Percentiles rank a stretch among this genome's conserved stretches.
These are phyloP conservation scores for Leccinum variicolor DNA, from an alignment of 768 basidiomycete genomes.

Conservation along the genomic window DNA sequence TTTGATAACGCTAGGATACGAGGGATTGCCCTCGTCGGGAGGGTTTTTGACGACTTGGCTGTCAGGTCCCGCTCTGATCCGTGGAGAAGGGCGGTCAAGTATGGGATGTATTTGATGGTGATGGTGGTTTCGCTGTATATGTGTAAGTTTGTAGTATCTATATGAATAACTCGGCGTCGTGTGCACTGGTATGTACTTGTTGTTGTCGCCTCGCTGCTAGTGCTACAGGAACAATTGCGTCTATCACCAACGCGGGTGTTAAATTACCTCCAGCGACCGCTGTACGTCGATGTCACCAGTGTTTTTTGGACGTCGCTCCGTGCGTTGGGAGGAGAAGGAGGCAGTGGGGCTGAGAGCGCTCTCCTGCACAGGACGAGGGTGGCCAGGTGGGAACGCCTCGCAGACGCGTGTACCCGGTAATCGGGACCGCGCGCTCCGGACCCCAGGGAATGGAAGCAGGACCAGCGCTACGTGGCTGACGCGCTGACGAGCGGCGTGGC, in stretches of 20 bases:
- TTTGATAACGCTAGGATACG: constrained; percentile 10
- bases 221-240: not conserved
- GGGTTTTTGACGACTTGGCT: not conserved
- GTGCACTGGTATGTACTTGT: not conserved
- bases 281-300: too few relatives aligned
- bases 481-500: too few relatives aligned
- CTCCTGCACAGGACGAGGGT: too few relatives aligned
- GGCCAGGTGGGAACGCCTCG: too few relatives aligned
- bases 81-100: not conserved
- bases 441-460: too few relatives aligned
- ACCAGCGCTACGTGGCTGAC: too few relatives aligned
- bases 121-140: not conserved
- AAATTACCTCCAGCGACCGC: not conserved
- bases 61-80: not conserved
- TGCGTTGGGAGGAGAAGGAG: too few relatives aligned
- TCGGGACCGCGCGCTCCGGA: too few relatives aligned
- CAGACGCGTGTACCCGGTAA: too few relatives aligned
- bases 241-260: not conserved
- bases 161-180: not conserved
- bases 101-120: not conserved
- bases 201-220: not conserved
- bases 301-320: too few relatives aligned
- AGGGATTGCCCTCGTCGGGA: not conserved
- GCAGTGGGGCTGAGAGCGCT: too few relatives aligned
- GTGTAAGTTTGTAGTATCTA: not conserved